These are phyloP conservation scores for Alternaria arbusti DNA, from an alignment of 2,329 filamentous ascomycete species.

Conservation along the genomic window DNA sequence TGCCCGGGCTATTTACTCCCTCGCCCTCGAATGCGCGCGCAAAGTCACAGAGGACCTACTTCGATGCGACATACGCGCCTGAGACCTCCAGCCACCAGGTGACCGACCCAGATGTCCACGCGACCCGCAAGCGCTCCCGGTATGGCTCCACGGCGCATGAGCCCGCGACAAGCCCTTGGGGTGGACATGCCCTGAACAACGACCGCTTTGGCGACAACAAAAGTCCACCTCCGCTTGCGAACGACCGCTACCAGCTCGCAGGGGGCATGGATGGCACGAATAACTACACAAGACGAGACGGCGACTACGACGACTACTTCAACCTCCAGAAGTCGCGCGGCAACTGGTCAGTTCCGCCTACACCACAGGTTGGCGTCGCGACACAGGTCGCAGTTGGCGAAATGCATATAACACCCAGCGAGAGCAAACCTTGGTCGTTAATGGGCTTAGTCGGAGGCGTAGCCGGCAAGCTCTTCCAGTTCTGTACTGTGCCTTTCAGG, in stretches of 20 bases:
- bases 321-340: conserved; percentile 46
- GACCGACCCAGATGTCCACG: conserved; percentile 36
- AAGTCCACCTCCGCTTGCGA: conserved; percentile 56
- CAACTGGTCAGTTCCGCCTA: conserved; percentile 43
- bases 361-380: conserved; percentile 24
- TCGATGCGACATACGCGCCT: conserved; percentile 28
- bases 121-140: conserved; percentile 42
- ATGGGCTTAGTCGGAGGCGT: conserved; percentile 69
- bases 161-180: conserved; percentile 26
- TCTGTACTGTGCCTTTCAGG: conserved; percentile 76
- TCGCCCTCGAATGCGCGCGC: conserved; percentile 22
- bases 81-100: conserved; percentile 38
- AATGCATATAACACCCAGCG: conserved; percentile 26
- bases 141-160: conserved; percentile 22
- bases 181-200: conserved; percentile 18
- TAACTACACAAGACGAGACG: conserved; percentile 44
- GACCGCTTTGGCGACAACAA: conserved; percentile 33
- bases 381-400: conserved; percentile 17
- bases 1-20: conserved; percentile 38
- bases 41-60: conserved; percentile 21
- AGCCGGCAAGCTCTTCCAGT: conserved; percentile 81
- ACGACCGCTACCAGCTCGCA: conserved; percentile 59
- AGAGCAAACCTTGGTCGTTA: conserved; percentile 47
- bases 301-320: conserved; percentile 53
- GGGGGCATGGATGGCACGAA: conserved; percentile 57